Conservation (phyloP, 2,329 filamentous ascomycete genomes). For the Colletotrichum musicola region DNA sequence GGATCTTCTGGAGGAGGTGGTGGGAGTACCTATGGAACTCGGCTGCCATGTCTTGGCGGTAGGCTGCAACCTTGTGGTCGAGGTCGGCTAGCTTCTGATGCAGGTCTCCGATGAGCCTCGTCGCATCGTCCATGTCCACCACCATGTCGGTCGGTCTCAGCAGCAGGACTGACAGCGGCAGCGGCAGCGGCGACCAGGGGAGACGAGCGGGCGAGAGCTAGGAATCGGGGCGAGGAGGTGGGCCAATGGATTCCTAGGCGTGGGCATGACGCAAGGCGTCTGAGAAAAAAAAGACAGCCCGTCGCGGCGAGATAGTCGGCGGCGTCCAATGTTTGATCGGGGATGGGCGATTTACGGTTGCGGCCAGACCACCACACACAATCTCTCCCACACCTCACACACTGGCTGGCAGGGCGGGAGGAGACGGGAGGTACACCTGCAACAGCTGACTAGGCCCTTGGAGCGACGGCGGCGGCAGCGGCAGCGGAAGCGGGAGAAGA, state of each 20-base stretch:
- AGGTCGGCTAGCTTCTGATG: slow-evolving; percentile 67
- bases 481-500: slow-evolving; percentile 45
- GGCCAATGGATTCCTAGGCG: slow-evolving; percentile 38
- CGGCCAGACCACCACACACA: slow-evolving; percentile 28
- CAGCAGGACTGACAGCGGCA: slow-evolving; percentile 21
- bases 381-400: background rate
- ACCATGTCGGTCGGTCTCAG: slow-evolving; percentile 30
- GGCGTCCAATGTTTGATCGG: slow-evolving; percentile 38
- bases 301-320: slow-evolving; percentile 34
- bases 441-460: slow-evolving; percentile 5
- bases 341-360: slow-evolving; percentile 33
- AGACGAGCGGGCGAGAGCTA: slow-evolving; percentile 22
- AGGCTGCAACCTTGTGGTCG: slow-evolving; percentile 68
- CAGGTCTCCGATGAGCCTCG: slow-evolving; percentile 64
- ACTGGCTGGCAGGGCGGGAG: slow-evolving; percentile 2
- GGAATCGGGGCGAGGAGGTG: slow-evolving; percentile 34
- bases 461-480: slow-evolving; percentile 36
- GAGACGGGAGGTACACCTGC: background rate
- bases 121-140: slow-evolving; percentile 59
- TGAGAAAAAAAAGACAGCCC: slow-evolving; percentile 27
- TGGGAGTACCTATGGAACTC: slow-evolving; percentile 69
- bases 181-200: slow-evolving; percentile 32
- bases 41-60: slow-evolving; percentile 67
- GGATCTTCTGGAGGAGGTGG: slow-evolving; percentile 61
- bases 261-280: slow-evolving; percentile 38